Evolutionary conservation across 345 rosid species (phyloP).

Genomic region (Brassica juncea): DNA sequence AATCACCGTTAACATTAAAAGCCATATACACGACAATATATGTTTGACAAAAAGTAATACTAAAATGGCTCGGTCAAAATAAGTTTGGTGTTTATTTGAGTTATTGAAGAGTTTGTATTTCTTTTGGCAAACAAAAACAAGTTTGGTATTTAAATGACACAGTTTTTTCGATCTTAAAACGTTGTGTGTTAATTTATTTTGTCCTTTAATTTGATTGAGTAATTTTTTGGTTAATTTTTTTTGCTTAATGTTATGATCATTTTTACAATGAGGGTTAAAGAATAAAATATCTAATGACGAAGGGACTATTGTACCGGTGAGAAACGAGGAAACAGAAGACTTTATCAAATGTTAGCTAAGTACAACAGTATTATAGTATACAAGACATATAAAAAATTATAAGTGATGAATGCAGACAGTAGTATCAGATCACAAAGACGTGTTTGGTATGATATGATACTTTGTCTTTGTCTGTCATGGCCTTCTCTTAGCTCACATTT

Average conservation of each 20-base stretch:
- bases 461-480: constrained; percentile 20
- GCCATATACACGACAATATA: no score
- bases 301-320: constrained; percentile 9
- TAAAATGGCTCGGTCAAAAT: no score
- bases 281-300: neutral
- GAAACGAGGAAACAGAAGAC: constrained; percentile 13
- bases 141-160: no score
- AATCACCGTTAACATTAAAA: no score
- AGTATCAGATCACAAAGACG: constrained; percentile 27
- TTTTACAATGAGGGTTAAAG: no score
- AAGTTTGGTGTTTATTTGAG: no score
- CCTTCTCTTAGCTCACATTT: constrained; percentile 19
- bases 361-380: neutral
- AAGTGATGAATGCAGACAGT: constrained; percentile 17
- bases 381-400: neutral
- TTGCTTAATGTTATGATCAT: neutral
- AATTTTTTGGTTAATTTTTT: neutral
- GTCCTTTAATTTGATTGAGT: neutral
- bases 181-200: neutral
- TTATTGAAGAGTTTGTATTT: no score
- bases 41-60: no score
- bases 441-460: constrained; percentile 30
- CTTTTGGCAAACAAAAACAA: no score
- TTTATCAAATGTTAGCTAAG: neutral
- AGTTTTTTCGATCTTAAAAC: neutral